Base-by-base conservation (phyloP, 495 filamentous ascomycete species). In the Umbilicaria muhlenbergii region DNA sequence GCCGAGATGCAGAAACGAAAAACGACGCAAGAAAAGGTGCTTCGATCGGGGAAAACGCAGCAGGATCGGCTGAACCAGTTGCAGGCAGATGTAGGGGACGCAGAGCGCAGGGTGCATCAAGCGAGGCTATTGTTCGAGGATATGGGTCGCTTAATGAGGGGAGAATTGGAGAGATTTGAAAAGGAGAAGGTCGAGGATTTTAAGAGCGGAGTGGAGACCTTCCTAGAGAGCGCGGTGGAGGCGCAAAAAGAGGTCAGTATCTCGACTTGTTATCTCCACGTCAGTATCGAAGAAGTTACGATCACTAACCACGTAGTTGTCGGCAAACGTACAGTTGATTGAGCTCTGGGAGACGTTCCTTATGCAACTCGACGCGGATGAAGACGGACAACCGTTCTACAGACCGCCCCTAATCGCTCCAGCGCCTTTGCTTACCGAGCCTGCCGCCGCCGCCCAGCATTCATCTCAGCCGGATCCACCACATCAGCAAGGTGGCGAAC, bases 301-400 rank as follows among this genome's bases (percentile, higher is more conserved):
- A 6, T 8, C 24, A 28, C 24, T 28, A 28, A 8, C 33, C 2
- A 18, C 14, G 17, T 37, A 15, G 6, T 15, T 8, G 35, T 37
- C 39, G 24, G 43, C 6, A 10, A 10, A 28, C 24, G 24, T 41
- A 14, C 53, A 98, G 91, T 71, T 98, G 52, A 98, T 98, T 52
- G 91, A 98, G 59, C 74, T 95, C 31, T 98, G 91, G 91, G 91
- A 98, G 60, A 95, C 91, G 2, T 98, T 92, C 69, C 69, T 98
- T 7, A 74, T 95, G 70, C 89, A 93, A 56, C 69, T 98, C 11
- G 92, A 96, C 54, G 80, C 86, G 24, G 87, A 91, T 50, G 88
- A 95, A 47, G 86, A 95, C 45, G 85, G 81, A 32, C 71, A 77
- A 32, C 80, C 78, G 0, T 84, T 82, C 53, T 88, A 83, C 53